Conservation (phyloP, 768 basidiomycete species). For the Suillus brevipes region DNA sequence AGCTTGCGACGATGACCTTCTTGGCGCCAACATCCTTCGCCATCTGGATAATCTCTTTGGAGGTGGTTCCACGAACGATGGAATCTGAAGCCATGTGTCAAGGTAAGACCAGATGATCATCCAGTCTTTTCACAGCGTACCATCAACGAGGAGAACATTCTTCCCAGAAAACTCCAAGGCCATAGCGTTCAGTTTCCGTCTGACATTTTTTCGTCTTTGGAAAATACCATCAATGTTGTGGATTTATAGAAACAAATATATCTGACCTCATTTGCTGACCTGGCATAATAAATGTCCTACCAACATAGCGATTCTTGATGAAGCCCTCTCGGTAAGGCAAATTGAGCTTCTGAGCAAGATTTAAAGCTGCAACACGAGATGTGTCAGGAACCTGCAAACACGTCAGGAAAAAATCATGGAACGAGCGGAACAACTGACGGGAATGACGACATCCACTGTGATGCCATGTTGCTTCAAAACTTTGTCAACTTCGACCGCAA, state of each 20-base stretch:
- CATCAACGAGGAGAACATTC: slow-evolving; percentile 94
- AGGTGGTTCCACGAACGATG: slow-evolving; percentile 97
- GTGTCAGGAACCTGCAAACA: slow-evolving; percentile 84
- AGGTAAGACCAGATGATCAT: not conserved
- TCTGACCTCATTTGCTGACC: slow-evolving; percentile 89
- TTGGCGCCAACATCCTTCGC: slow-evolving; percentile 98
- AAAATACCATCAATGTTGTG: slow-evolving; percentile 7
- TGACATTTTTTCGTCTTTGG: slow-evolving; percentile 84
- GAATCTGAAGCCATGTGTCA: slow-evolving; percentile 60
- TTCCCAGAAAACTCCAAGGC: slow-evolving; percentile 92
- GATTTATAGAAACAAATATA: not conserved
- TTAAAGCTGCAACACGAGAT: slow-evolving; percentile 92
- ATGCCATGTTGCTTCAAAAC: slow-evolving; percentile 69
- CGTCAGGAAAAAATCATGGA: not conserved
- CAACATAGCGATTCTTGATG: slow-evolving; percentile 98
- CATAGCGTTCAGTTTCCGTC: slow-evolving; percentile 97
- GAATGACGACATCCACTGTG: slow-evolving; percentile 93
- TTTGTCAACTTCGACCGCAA: slow-evolving; percentile 82
- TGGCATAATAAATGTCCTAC: slow-evolving; percentile 99
- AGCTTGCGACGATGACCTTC: slow-evolving; percentile 94
- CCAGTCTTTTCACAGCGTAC: slow-evolving; percentile 41
- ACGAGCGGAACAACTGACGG: slow-evolving; percentile 46
- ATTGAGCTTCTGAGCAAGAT: slow-evolving; percentile 85
- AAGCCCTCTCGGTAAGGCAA: slow-evolving; percentile 98
- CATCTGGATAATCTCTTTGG: slow-evolving; percentile 99